Evolutionary conservation across 768 basidiomycete species (phyloP).

Genomic region (Mycena filopes): DNA sequence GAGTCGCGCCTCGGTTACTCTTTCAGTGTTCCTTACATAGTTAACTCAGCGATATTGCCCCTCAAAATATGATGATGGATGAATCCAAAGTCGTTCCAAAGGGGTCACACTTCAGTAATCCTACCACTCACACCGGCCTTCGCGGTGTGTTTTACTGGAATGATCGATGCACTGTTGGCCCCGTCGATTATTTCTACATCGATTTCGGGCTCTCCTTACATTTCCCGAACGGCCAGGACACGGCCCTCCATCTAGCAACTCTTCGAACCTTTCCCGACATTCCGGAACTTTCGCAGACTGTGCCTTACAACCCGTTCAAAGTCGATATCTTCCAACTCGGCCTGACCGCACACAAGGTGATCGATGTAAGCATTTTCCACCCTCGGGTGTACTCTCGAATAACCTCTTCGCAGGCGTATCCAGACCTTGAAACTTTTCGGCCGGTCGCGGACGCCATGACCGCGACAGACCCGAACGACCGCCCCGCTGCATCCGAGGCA

Average conservation of each 20-base stretch:
- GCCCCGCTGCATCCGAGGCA: constrained; percentile 2
- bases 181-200: background rate
- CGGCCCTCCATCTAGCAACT: background rate
- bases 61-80: no score
- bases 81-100: no score
- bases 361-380: constrained; percentile 13
- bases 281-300: background rate
- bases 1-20: no score
- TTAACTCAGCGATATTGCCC: no score
- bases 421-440: constrained; percentile 18
- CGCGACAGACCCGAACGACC: constrained; percentile 2
- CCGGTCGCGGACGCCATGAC: constrained; percentile 20
- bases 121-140: background rate
- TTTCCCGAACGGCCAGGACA: background rate
- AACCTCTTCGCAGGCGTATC: constrained; percentile 3
- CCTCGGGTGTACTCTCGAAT: background rate
- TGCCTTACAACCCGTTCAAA: constrained; percentile 1
- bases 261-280: background rate
- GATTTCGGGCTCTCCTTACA: background rate
- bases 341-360: background rate
- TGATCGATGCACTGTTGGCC: background rate
- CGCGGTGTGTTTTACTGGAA: background rate
- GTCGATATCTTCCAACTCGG: constrained; percentile 29
- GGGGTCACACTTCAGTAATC: background rate
- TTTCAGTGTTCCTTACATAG: no score